Base-by-base conservation (phyloP, 495 filamentous ascomycete genomes). In the Penicillium tannophilum region DNA sequence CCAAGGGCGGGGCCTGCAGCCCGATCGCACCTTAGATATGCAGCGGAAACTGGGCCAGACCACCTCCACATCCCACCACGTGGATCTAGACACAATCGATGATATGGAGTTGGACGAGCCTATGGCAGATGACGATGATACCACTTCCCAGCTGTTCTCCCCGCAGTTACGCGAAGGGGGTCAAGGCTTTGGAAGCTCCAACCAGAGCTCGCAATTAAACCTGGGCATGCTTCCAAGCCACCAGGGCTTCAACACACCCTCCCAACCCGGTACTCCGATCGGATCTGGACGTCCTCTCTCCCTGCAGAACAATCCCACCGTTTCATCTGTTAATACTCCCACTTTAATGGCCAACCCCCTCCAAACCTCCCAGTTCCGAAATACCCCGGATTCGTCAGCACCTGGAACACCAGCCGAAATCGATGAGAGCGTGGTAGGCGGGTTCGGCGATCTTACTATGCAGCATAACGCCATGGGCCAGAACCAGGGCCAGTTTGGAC, bases 51-150 rank as follows among this genome's bases (percentile, higher is more conserved):
- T 79, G 65, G 76, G 67, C 60, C 80, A 75, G 58, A 74, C 60
- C 36, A 73, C 76, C 19, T 64, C 72, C 19, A 52, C 69, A 35
- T 76, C 76, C 56, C 76, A 76, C 36, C 72, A 76, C 54, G 73
- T 77, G 46, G 92, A 96, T 66, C 87, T 93, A 81, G 92, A 96
- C 68, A 84, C 88, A 7, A 88, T 96, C 23, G 92, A 92, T 56
- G 90, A 95, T 66, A 97, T 98, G 94, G 94, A 98, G 70, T 86
- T 98, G 86, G 94, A 98, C 68, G 92, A 97, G 56, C 80, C 86
- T 2, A 79, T 89, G 48, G 87, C 84, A 12, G 79, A 81, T 55
- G 80, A 81, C 67, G 86, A 89, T 79, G 82, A 66, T 76, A 84
- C 72, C 63, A 77, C 86, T 53, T 83, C 85, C 45, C 83, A 88